Percentiles rank a stretch among this genome's conserved stretches.
phyloP scores from a whole-genome alignment of 352 stramenopile genomes.

The Pythium monospermum region DNA sequence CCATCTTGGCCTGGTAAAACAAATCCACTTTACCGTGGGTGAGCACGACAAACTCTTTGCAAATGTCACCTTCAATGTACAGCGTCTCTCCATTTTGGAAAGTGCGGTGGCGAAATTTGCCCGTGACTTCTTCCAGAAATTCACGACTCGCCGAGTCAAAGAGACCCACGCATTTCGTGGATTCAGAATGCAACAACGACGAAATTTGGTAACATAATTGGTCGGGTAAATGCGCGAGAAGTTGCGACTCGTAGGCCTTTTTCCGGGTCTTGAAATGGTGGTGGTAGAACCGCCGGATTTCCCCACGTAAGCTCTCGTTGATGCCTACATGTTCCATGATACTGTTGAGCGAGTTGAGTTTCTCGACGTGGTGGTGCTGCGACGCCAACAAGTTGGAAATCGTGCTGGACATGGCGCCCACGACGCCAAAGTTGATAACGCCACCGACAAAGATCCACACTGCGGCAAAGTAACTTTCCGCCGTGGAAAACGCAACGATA shows the following conservation, averaged over 20 bases:
- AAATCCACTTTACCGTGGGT: slow-evolving; percentile 57
- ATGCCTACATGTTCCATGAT: slow-evolving; percentile 58
- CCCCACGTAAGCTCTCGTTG: slow-evolving; percentile 38
- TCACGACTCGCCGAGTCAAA: slow-evolving; percentile 63
- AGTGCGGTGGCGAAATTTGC: slow-evolving; percentile 64
- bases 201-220: slow-evolving; percentile 75
- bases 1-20: slow-evolving; percentile 42
- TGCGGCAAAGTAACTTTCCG: slow-evolving; percentile 64
- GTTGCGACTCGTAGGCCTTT: slow-evolving; percentile 61
- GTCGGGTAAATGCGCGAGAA: slow-evolving; percentile 61
- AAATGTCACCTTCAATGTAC: slow-evolving; percentile 60
- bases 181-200: slow-evolving; percentile 54
- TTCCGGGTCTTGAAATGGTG: slow-evolving; percentile 56
- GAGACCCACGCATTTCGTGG: slow-evolving; percentile 45
- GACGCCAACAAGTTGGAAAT: slow-evolving; percentile 63
- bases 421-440: slow-evolving; percentile 74
- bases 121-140: slow-evolving; percentile 74
- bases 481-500: slow-evolving; percentile 67
- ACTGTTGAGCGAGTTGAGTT: slow-evolving; percentile 58
- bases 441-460: slow-evolving; percentile 72
- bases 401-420: slow-evolving; percentile 76
- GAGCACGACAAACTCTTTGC: slow-evolving; percentile 66
- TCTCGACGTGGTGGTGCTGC: slow-evolving; percentile 64
- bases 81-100: slow-evolving; percentile 74
- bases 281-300: slow-evolving; percentile 75